Percentiles rank a stretch among this genome's conserved stretches.
phyloP scores from a whole-genome alignment of 2,329 filamentous ascomycete species.

The Clarireedia hainanense region DNA sequence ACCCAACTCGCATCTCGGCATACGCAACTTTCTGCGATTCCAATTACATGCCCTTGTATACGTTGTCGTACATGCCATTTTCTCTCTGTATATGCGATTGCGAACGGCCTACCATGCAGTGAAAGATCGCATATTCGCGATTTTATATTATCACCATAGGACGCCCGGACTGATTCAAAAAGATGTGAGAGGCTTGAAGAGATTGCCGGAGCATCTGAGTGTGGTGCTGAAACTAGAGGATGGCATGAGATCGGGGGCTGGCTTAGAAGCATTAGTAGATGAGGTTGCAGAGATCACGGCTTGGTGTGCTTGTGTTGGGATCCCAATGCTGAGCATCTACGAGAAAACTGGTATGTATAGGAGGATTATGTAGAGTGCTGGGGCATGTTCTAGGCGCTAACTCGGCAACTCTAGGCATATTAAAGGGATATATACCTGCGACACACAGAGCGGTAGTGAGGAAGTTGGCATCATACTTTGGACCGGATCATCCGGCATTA shows the following conservation, averaged over 20 bases:
- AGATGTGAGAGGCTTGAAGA: conserved; percentile 68
- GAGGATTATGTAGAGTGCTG: no score
- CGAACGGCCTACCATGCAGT: conserved; percentile 74
- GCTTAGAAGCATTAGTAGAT: conserved; percentile 76
- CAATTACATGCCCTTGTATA: conserved; percentile 62
- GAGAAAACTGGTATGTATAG: conserved; percentile 69
- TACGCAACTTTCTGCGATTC: conserved; percentile 52
- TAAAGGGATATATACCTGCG: conserved; percentile 84
- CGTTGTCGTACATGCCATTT: conserved; percentile 67
- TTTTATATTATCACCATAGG: conserved; percentile 91
- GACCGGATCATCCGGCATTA: conserved; percentile 62
- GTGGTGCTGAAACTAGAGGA: conserved; percentile 72
- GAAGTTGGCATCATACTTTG: conserved; percentile 84
- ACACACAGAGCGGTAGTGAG: conserved; percentile 71
- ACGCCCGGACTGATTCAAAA: conserved; percentile 87
- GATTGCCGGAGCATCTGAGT: conserved; percentile 78
- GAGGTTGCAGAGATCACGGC: conserved; percentile 87
- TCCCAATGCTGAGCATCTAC: conserved; percentile 82
- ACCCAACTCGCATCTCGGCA: conserved; percentile 37
- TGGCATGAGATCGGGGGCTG: conserved; percentile 60
- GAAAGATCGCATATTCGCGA: conserved; percentile 66
- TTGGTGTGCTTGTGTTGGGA: conserved; percentile 87
- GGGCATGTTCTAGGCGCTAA: not conserved
- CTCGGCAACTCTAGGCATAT: conserved; percentile 50
- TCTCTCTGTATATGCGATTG: conserved; percentile 79